Evolutionary conservation across 305 asterid genomes (phyloP), one percentile per base, ranked within the genome.

Genomic region (Withania somnifera): DNA sequence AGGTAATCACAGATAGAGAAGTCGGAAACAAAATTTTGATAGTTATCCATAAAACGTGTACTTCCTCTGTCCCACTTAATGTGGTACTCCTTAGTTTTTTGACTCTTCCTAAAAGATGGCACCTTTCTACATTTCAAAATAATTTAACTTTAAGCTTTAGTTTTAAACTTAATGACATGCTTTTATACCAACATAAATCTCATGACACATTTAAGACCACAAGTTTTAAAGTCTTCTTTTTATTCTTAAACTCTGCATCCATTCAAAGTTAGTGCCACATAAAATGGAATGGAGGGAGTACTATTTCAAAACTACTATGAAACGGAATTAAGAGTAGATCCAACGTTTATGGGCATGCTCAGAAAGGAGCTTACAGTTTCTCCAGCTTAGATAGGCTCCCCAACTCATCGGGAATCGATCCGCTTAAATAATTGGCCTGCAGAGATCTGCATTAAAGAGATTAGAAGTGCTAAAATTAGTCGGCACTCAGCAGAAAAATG

Each of bases 341-440:
- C 40, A 3, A 34, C 6, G 40, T 34, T 34, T 34, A 34, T 34
- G 40, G 40, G 8, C 40, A 34, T 34, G 6, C 40, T 34, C 40
- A 34, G 40, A 34, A 34, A 34, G 40, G 6, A 34, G 40, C 40
- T 34, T 34, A 34, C 40, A 34, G 40, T 2, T 5, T 34, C 40
- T 34, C 40, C 4, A 34, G 40, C 6, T 34, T 34, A 34, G 40
- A 34, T 34, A 94, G 93, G 89, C 92, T 91, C 78, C 97, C 99
- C 86, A 95, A 82, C 82, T 95, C 97, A 83, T 87, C 83, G 34
- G 98, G 98, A 88, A 95, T 92, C 68, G 15, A 60, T 80, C 98
- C 98, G 81, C 98, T 93, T 84, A 94, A 86, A 90, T 90, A 95
- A 89, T 95, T 95, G 60, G 96, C 96, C 96, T 95, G 98, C 92